Conservation (phyloP, 2,329 filamentous ascomycete genomes). For the Phoma sp. region DNA sequence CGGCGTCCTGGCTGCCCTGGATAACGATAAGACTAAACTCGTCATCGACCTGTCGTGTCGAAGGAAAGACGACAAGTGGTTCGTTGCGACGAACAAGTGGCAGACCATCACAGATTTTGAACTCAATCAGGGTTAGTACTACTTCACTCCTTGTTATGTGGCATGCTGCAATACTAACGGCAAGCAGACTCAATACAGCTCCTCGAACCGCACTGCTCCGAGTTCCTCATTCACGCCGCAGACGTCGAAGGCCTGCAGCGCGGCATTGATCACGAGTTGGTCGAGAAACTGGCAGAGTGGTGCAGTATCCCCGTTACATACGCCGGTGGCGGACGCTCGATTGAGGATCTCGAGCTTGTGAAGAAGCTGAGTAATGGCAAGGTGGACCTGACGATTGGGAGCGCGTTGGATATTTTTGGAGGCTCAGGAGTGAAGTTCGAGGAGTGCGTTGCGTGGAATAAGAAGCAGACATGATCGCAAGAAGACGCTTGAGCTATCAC, state of each 20-base stretch:
- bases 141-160: not conserved
- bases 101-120: constrained; percentile 98
- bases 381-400: constrained; percentile 94
- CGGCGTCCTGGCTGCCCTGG: constrained; percentile 75
- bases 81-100: constrained; percentile 99
- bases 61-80: constrained; percentile 78
- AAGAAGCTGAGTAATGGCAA: constrained; percentile 78
- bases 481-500: too few relatives aligned
- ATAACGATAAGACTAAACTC: constrained; percentile 77
- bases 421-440: constrained; percentile 85
- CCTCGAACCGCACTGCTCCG: constrained; percentile 90
- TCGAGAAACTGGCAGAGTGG: constrained; percentile 79
- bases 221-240: constrained; percentile 96
- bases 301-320: constrained; percentile 94
- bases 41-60: constrained; percentile 96
- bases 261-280: constrained; percentile 87
- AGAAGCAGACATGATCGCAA: constrained; percentile 30
- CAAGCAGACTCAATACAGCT: constrained; percentile 76
- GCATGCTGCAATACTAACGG: too few relatives aligned
- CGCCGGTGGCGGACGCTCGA: constrained; percentile 85
- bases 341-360: constrained; percentile 84
- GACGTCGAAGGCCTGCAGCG: constrained; percentile 94
- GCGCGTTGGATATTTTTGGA: constrained; percentile 94
- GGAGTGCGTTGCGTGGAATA: constrained; percentile 91
- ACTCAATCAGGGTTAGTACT: constrained; percentile 75